These are phyloP conservation scores for Camillea tinctor DNA, from an alignment of 2,329 filamentous ascomycete genomes.

Conservation along the genomic window DNA sequence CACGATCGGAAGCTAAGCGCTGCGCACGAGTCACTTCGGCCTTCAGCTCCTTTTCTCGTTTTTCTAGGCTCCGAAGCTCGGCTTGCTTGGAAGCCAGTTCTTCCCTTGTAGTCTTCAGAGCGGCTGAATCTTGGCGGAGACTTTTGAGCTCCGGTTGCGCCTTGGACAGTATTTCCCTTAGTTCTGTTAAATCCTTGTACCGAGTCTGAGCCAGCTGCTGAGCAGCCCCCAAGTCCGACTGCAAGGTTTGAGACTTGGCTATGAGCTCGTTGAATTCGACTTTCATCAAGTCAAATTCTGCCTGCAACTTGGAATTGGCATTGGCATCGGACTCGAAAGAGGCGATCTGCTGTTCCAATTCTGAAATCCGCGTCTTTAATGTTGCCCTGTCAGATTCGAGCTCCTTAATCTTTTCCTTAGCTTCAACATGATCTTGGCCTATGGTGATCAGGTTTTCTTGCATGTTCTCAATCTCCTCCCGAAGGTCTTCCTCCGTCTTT, in stretches of 20 bases:
- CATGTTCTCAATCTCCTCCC: slow-evolving; percentile 82
- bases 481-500: slow-evolving; percentile 73
- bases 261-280: slow-evolving; percentile 67
- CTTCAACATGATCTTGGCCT: slow-evolving; percentile 80
- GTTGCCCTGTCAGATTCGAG: slow-evolving; percentile 67
- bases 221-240: slow-evolving; percentile 81
- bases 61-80: slow-evolving; percentile 75
- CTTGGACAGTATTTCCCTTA: slow-evolving; percentile 78
- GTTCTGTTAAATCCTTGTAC: slow-evolving; percentile 82
- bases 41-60: slow-evolving; percentile 77
- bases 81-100: slow-evolving; percentile 60
- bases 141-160: slow-evolving; percentile 81
- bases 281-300: slow-evolving; percentile 57
- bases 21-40: slow-evolving; percentile 70
- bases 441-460: slow-evolving; percentile 76
- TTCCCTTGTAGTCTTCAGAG: slow-evolving; percentile 72
- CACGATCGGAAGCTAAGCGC: slow-evolving; percentile 69
- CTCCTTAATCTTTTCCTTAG: slow-evolving; percentile 73
- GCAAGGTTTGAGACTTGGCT: slow-evolving; percentile 64
- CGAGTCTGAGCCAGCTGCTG: slow-evolving; percentile 82
- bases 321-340: slow-evolving; percentile 33
- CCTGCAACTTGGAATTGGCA: slow-evolving; percentile 55
- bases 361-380: slow-evolving; percentile 62
- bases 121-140: slow-evolving; percentile 72
- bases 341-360: slow-evolving; percentile 69